Evolutionary conservation across 768 basidiomycete species (phyloP).

Genomic region (Boletus pseudo-olivaceus): DNA sequence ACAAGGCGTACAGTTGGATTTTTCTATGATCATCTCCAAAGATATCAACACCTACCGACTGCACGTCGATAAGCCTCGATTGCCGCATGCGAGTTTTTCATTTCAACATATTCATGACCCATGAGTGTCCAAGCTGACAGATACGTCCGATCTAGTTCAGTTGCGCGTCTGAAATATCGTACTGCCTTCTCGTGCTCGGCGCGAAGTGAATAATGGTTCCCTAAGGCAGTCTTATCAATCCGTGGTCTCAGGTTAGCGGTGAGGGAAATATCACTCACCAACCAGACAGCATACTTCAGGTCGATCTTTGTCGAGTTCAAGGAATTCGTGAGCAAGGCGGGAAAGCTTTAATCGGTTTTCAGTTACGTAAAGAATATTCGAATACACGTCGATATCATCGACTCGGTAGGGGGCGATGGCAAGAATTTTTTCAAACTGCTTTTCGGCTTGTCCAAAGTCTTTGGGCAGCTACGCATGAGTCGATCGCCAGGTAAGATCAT

Average conservation of each 20-base stretch:
- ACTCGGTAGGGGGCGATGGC: conserved; percentile 80
- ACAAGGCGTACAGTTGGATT: not conserved
- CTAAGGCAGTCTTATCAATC: conserved; percentile 38
- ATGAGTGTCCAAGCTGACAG: conserved; percentile 98
- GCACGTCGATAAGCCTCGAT: conserved; percentile 97
- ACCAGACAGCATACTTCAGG: conserved; percentile 96
- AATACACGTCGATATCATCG: conserved; percentile 94
- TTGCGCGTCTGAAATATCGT: conserved; percentile 90
- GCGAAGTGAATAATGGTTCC: conserved; percentile 95
- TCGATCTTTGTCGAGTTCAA: conserved; percentile 84
- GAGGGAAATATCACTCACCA: conserved; percentile 48
- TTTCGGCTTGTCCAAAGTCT: conserved; percentile 89
- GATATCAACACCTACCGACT: conserved; percentile 62
- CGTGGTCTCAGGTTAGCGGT: not conserved
- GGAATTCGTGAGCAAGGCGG: conserved; percentile 86
- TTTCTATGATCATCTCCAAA: not conserved
- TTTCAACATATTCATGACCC: conserved; percentile 98
- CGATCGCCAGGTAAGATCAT: not conserved
- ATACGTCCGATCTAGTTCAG: conserved; percentile 93
- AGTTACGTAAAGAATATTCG: conserved; percentile 95
- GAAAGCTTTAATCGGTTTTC: conserved; percentile 87
- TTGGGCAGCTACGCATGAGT: conserved; percentile 5
- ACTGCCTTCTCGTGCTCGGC: conserved; percentile 95
- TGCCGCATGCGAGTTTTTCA: conserved; percentile 99
- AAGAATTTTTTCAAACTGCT: conserved; percentile 81